Evolutionary conservation across 177 flowering plant species (phyloP).

Genomic region (Telopea speciosissima): DNA sequence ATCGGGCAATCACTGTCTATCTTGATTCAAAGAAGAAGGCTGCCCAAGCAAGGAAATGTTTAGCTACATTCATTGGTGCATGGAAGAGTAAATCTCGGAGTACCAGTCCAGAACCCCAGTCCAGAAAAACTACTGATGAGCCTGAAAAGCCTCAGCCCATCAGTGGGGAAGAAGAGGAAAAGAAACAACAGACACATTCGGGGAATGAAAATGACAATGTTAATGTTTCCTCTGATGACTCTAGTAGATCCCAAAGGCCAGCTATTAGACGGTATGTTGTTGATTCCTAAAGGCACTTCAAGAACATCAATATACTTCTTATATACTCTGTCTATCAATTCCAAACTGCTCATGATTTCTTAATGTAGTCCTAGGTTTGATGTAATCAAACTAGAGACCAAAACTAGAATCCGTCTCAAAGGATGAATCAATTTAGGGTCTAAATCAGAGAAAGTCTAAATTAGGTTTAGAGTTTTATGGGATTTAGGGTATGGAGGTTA

Average conservation of each 20-base stretch:
- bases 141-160: neutral
- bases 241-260: conserved; percentile 6
- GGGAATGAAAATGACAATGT: neutral
- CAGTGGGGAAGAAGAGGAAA: neutral
- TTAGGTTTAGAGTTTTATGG: too few relatives aligned
- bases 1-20: conserved; percentile 39
- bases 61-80: conserved; percentile 28
- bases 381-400: too few relatives aligned
- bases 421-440: too few relatives aligned
- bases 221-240: neutral
- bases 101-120: conserved; percentile 8
- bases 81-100: conserved; percentile 4
- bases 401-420: too few relatives aligned
- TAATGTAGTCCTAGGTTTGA: too few relatives aligned
- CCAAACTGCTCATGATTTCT: too few relatives aligned
- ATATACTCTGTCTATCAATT: neutral
- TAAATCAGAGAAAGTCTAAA: too few relatives aligned
- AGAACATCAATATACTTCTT: neutral
- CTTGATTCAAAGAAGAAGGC: conserved; percentile 35
- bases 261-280: conserved; percentile 14
- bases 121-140: conserved; percentile 10
- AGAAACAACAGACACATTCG: neutral
- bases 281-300: neutral
- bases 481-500: too few relatives aligned
- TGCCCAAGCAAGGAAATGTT: conserved; percentile 35